Evolutionary conservation across 768 basidiomycete genomes (phyloP).

Genomic region (Pleurotus djamor): DNA sequence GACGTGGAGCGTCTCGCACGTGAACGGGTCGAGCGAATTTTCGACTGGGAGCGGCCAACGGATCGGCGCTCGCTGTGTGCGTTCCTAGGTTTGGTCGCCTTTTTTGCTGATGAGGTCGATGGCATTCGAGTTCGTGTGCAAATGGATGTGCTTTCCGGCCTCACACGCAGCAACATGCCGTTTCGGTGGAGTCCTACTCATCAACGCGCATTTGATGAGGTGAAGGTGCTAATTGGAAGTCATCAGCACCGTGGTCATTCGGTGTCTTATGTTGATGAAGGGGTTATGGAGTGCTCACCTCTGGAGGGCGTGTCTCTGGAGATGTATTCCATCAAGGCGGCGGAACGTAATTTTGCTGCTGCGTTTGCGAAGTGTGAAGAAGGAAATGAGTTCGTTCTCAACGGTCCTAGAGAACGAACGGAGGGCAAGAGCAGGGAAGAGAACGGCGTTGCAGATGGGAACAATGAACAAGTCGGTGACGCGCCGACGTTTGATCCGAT

Average conservation of each 20-base stretch:
- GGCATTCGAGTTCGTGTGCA: conserved; percentile 32
- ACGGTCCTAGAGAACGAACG: conserved; percentile 18
- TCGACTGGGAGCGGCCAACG: too few species aligned
- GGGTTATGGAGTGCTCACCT: conserved; percentile 17
- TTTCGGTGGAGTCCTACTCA: conserved; percentile 26
- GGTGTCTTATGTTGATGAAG: neutral
- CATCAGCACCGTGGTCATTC: too few species aligned
- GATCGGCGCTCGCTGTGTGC: too few species aligned
- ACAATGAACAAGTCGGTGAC: neutral
- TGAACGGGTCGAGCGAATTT: too few species aligned
- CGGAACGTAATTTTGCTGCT: conserved; percentile 3
- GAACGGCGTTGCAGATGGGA: neutral
- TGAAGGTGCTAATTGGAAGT: conserved; percentile 22
- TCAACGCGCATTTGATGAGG: conserved; percentile 30
- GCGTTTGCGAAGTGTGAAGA: conserved; percentile 10
- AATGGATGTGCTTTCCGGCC: conserved; percentile 26
- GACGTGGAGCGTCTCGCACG: too few species aligned
- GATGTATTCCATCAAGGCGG: conserved; percentile 25
- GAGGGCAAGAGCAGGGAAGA: conserved; percentile 17
- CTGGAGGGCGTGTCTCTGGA: conserved; percentile 13
- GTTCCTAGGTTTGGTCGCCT: neutral
- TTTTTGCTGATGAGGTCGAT: conserved; percentile 27
- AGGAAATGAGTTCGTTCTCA: conserved; percentile 20
- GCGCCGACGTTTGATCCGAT: too few species aligned
- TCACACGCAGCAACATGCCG: conserved; percentile 19